These are phyloP conservation scores for Verbena officinalis DNA, from an alignment of 257 asterid species.

Conservation along the genomic window DNA sequence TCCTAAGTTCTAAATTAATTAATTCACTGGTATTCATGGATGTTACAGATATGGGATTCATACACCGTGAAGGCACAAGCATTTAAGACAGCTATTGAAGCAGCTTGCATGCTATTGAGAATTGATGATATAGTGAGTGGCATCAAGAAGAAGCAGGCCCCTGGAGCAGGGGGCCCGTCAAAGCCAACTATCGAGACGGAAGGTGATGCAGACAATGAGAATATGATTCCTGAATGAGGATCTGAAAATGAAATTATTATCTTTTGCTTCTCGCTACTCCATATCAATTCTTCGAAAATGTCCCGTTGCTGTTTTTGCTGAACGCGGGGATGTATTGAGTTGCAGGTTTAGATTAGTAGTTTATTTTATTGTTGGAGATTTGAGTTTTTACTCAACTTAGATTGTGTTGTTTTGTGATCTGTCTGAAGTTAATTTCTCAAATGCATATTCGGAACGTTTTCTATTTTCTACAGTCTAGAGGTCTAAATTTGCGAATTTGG, in stretches of 20 bases:
- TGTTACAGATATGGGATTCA: constrained; percentile 88
- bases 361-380: too few species aligned
- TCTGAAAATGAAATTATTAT: constrained; percentile 29
- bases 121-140: constrained; percentile 97
- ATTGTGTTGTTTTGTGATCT: neutral
- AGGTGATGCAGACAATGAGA: constrained; percentile 91
- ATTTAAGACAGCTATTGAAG: constrained; percentile 93
- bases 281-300: neutral
- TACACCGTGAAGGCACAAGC: constrained; percentile 93
- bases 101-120: constrained; percentile 95
- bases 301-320: constrained; percentile 30
- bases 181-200: constrained; percentile 77
- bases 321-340: neutral
- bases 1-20: constrained; percentile 1
- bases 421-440: neutral
- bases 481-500: neutral
- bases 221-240: constrained; percentile 75
- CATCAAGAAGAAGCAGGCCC: constrained; percentile 86
- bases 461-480: neutral
- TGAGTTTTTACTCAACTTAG: neutral
- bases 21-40: constrained; percentile 8
- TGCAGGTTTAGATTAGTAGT: constrained; percentile 7
- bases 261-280: constrained; percentile 6
- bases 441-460: neutral
- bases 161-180: constrained; percentile 66